phyloP scores from a whole-genome alignment of 202 grass and related monocot species.

The Brachypodium distachyon region DNA sequence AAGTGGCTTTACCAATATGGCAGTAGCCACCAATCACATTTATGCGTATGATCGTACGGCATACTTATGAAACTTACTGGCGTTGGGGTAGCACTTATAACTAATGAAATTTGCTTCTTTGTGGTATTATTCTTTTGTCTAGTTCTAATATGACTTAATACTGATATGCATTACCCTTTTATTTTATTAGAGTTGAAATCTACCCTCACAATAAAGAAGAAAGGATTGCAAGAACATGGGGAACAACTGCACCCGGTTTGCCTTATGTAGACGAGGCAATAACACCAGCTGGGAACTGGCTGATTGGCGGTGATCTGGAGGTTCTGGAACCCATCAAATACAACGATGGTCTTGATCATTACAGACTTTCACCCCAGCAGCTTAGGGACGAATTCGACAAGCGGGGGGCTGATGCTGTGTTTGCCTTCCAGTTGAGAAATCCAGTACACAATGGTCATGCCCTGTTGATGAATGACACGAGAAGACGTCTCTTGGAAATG shows the following conservation, averaged over 20 bases:
- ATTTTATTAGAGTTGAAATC: constrained; percentile 58
- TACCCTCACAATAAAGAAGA: constrained; percentile 98
- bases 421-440: constrained; percentile 94
- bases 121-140: background rate
- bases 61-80: background rate
- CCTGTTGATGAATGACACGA: constrained; percentile 87
- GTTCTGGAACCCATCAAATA: constrained; percentile 84
- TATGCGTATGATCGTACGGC: background rate
- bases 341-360: constrained; percentile 80
- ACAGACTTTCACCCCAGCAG: constrained; percentile 74
- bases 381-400: constrained; percentile 72
- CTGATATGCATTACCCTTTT: background rate
- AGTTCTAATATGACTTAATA: background rate
- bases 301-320: constrained; percentile 85
- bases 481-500: constrained; percentile 79
- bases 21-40: background rate
- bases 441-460: constrained; percentile 93
- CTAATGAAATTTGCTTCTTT: background rate
- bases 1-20: background rate
- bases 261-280: constrained; percentile 89
- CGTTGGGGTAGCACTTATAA: background rate
- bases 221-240: constrained; percentile 88
- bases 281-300: constrained; percentile 60
- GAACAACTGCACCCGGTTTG: constrained; percentile 70
- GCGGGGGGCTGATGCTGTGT: constrained; percentile 75